Conservation (phyloP, 176 grass and related monocot species). For the Elymus sibiricus region DNA sequence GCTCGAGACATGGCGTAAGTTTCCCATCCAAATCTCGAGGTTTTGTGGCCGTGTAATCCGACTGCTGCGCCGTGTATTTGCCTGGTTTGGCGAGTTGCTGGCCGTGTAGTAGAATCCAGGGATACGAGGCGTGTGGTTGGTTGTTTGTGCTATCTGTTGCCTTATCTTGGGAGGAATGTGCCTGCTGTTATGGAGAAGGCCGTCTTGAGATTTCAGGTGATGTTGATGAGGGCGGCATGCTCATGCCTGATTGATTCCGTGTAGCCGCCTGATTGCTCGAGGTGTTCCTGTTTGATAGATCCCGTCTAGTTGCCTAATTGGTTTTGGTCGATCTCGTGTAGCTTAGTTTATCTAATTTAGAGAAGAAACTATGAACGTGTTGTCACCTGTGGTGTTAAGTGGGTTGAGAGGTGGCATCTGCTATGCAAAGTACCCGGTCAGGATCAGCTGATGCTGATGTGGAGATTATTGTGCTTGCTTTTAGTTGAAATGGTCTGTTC, state of each 20-base stretch:
- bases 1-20: conserved; percentile 25
- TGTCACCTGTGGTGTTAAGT: neutral
- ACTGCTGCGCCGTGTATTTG: neutral
- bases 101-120: neutral
- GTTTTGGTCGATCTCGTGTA: neutral
- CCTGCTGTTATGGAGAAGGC: neutral
- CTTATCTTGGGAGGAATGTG: neutral
- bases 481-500: neutral
- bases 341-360: neutral
- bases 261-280: neutral
- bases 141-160: neutral
- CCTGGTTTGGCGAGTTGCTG: neutral
- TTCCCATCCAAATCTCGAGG: neutral
- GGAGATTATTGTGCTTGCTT: neutral
- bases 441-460: neutral
- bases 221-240: neutral
- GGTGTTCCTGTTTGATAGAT: neutral
- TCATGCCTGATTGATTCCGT: neutral
- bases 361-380: neutral
- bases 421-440: neutral
- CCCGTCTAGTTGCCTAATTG: too few relatives aligned
- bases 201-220: neutral
- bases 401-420: neutral
- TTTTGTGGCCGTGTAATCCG: neutral
- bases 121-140: neutral